Conservation (phyloP, 1,284 basidiomycete species). For the Cerioporus squamosus region DNA sequence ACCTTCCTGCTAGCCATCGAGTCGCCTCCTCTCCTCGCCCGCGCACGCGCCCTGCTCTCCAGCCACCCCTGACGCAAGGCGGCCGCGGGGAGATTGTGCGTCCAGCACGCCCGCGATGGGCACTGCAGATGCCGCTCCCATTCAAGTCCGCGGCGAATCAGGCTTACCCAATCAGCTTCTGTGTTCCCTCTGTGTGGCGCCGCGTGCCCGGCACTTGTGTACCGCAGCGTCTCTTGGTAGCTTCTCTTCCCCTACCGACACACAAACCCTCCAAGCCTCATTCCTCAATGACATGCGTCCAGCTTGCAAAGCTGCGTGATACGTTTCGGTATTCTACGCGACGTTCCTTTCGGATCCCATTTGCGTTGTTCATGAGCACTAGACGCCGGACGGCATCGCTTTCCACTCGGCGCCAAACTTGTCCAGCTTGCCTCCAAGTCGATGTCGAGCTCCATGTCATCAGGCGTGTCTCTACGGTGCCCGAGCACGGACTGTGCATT, state of each 20-base stretch:
- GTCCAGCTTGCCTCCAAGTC: not conserved
- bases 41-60: not conserved
- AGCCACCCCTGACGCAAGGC: not conserved
- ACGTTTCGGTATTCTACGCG: no score
- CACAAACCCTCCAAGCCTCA: no score
- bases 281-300: no score
- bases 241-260: conserved; percentile 5
- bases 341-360: no score
- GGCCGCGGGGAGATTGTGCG: no score
- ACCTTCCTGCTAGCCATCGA: not conserved
- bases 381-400: not conserved
- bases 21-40: not conserved
- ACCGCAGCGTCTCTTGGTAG: conserved; percentile 5
- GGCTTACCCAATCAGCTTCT: conserved; percentile 22
- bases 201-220: conserved; percentile 6
- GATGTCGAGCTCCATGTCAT: no score
- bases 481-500: no score
- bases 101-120: not conserved
- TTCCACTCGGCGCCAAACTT: not conserved
- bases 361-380: not conserved
- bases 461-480: no score
- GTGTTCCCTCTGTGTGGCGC: conserved; percentile 7
- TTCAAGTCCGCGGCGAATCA: conserved; percentile 20
- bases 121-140: conserved; percentile 2
- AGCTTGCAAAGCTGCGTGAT: no score